Evolutionary conservation across 352 stramenopile genomes (phyloP).

Genomic region (Phytopythium aichiense): DNA sequence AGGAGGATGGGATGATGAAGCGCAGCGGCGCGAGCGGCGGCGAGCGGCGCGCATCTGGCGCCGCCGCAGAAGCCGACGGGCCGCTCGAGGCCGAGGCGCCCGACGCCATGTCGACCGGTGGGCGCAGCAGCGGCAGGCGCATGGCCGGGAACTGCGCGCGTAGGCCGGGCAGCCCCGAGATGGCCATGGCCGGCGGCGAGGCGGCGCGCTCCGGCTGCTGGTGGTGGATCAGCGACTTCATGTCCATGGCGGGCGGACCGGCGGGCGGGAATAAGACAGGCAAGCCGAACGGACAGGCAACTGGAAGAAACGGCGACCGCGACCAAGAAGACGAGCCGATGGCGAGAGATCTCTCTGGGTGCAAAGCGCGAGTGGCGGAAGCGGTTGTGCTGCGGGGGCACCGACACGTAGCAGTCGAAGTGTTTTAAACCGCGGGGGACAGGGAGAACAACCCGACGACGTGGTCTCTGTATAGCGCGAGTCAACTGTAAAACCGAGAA

Average conservation of each 20-base stretch:
- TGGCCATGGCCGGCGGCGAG: slow-evolving; percentile 13
- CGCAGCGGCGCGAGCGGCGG: slow-evolving; percentile 65
- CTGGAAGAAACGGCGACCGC: background rate
- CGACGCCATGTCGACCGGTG: slow-evolving; percentile 7
- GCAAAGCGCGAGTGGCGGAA: background rate
- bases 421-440: background rate
- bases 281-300: background rate
- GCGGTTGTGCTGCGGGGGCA: background rate
- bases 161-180: slow-evolving; percentile 28
- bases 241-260: slow-evolving; percentile 38
- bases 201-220: slow-evolving; percentile 14
- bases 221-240: slow-evolving; percentile 69
- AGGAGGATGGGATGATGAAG: slow-evolving; percentile 71
- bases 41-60: slow-evolving; percentile 12
- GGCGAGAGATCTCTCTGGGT: background rate
- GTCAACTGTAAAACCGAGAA: background rate
- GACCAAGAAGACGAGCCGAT: background rate
- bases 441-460: background rate
- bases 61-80: background rate
- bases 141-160: slow-evolving; percentile 46
- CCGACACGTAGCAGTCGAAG: slow-evolving; percentile 1
- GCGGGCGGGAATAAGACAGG: background rate
- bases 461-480: background rate
- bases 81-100: slow-evolving; percentile 1
- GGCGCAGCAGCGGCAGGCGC: slow-evolving; percentile 28